Conservation (phyloP, 305 asterid genomes). For the Fraxinus velutina region DNA sequence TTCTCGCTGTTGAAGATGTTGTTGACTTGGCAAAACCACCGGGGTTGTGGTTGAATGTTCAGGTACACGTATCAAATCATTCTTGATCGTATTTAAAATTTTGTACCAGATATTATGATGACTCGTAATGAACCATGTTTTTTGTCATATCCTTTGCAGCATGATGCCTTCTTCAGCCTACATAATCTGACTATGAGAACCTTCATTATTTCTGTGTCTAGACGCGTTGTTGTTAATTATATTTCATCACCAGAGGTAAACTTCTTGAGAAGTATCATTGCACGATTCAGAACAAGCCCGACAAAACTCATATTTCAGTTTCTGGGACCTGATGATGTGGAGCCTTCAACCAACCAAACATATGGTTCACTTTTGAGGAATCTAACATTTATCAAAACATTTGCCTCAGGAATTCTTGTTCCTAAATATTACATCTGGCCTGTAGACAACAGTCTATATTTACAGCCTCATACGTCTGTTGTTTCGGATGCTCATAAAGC, state of each 20-base stretch:
- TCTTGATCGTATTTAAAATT: conserved; percentile 8
- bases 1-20: conserved; percentile 42
- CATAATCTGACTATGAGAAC: conserved; percentile 49
- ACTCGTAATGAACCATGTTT: conserved; percentile 12
- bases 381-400: conserved; percentile 51
- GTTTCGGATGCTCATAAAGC: conserved; percentile 53
- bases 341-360: conserved; percentile 56
- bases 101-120: conserved; percentile 6
- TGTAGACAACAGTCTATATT: conserved; percentile 27
- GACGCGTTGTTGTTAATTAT: conserved; percentile 34
- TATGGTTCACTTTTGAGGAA: conserved; percentile 45
- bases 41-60: conserved; percentile 62
- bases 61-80: conserved; percentile 38
- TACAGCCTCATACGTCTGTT: conserved; percentile 37
- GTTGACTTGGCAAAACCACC: conserved; percentile 27
- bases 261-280: conserved; percentile 42
- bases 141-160: conserved; percentile 32
- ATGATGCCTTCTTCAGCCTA: conserved; percentile 47
- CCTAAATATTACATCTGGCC: conserved; percentile 57
- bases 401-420: conserved; percentile 59
- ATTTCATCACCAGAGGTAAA: conserved; percentile 64
- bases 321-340: conserved; percentile 30
- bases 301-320: conserved; percentile 53
- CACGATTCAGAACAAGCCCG: conserved; percentile 34
- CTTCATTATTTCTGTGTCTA: conserved; percentile 38